Conservation (phyloP, 1,284 basidiomycete species). For the Prillingera fragicola region DNA sequence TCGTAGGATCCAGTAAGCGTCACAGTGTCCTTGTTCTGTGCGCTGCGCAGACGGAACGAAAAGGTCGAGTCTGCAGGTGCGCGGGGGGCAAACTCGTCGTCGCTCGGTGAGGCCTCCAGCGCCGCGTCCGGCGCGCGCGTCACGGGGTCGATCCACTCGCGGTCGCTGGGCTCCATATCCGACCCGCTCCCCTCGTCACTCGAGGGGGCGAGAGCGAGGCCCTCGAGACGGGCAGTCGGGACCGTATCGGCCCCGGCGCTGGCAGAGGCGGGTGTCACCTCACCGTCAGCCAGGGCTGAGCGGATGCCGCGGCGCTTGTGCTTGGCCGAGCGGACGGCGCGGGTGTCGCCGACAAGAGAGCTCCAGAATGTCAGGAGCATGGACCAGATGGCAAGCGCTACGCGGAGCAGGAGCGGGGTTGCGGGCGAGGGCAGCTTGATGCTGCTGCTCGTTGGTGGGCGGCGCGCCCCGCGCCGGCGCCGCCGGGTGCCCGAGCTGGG, state of each 20-base stretch:
- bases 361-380: conserved; percentile 41
- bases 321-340: conserved; percentile 24
- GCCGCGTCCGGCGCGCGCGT: conserved; percentile 32
- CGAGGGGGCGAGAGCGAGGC: not conserved
- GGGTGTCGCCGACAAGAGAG: conserved; percentile 42
- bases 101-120: conserved; percentile 14
- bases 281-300: not conserved
- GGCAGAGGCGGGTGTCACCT: conserved; percentile 1
- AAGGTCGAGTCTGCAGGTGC: conserved; percentile 20
- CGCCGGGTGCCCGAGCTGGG: not conserved
- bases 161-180: conserved; percentile 16
- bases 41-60: conserved; percentile 34
- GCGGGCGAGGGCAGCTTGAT: conserved; percentile 41
- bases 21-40: conserved; percentile 18
- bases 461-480: conserved; percentile 2
- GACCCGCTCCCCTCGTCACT: conserved; percentile 16
- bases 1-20: conserved; percentile 7
- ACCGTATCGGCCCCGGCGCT: not conserved
- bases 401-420: conserved; percentile 37
- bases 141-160: conserved; percentile 42
- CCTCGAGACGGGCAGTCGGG: not conserved
- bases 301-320: conserved; percentile 4
- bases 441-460: conserved; percentile 21
- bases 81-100: conserved; percentile 22
- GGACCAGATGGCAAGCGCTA: conserved; percentile 40